phyloP scores from a whole-genome alignment of 1,139 yeast genomes.

The Lodderomyces oxycetoniae region DNA sequence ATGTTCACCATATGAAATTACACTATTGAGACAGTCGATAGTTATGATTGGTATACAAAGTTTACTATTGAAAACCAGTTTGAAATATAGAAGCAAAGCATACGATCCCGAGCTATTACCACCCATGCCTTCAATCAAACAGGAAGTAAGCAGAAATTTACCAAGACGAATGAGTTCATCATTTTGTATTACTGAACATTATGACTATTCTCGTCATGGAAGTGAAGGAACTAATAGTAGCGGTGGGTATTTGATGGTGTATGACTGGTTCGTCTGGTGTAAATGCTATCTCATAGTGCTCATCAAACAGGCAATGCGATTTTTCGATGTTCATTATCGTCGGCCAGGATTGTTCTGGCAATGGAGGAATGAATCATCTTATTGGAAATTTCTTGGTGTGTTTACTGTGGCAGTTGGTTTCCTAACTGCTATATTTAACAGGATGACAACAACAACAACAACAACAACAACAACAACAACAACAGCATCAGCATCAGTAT shows the following conservation, averaged over 20 bases:
- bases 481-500: too few species aligned
- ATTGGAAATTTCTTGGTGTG: conserved; percentile 62
- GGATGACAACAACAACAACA: conserved; percentile 24
- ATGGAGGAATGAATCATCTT: conserved; percentile 60
- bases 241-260: conserved; percentile 5
- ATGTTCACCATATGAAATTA: conserved; percentile 73
- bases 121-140: conserved; percentile 27
- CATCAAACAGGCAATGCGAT: conserved; percentile 37
- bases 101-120: conserved; percentile 41
- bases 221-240: conserved; percentile 1
- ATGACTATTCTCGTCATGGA: conserved; percentile 9
- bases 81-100: conserved; percentile 50
- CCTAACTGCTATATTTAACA: conserved; percentile 43
- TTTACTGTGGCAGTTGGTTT: conserved; percentile 40
- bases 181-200: conserved; percentile 9
- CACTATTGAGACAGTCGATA: conserved; percentile 69
- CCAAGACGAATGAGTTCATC: conserved; percentile 19
- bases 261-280: background rate
- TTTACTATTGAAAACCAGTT: conserved; percentile 55
- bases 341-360: conserved; percentile 79
- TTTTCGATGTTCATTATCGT: conserved; percentile 65
- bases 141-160: conserved; percentile 23
- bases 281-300: conserved; percentile 10
- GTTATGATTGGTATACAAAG: conserved; percentile 75
- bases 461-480: too few species aligned